Evolutionary conservation across 2,329 filamentous ascomycete genomes (phyloP), one percentile per base, ranked within the genome.

Genomic region (Colletotrichum agaves): DNA sequence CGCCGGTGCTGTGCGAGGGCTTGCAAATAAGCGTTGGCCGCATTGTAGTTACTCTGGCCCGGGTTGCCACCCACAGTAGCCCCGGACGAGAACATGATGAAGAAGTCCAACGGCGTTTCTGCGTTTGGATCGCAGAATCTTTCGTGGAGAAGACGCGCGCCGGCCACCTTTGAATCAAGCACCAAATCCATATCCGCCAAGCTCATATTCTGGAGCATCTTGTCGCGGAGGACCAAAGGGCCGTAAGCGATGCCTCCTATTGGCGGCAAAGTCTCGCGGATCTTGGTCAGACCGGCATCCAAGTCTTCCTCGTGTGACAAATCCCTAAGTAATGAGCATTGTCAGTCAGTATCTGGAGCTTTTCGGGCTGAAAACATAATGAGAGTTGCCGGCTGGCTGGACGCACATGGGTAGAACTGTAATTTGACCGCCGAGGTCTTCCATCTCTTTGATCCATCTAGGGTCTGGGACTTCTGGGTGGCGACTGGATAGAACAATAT

Each of bases 201-300:
- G 31, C 67, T 66, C 75, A 76, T 76, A 23, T 75, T 73, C 2
- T 43, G 53, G 47, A 82, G 74, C 1, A 73, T 61, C 33, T 19
- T 64, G 63, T 85, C 82, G 2, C 72, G 63, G 0, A 85, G 74
- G 3, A 85, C 77, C 79, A 84, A 80, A 6, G 83, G 82, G 0
- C 76, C 83, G 41, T 84, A 76, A 1, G 75, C 76, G 0, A 84
- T 79, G 5, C 83, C 83, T 0, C 69, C 76, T 37, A 85, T 78
- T 0, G 76, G 74, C 0, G 78, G 78, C 60, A 75, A 67, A 0
- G 69, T 33, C 19, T 71, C 4, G n/a, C 39, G 2, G 3, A 47
- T 11, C 76, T 73, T 0, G 15, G 57, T 27, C 2, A 63, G 49
- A 11, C 71, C 50, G 27, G 69, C 60, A 56, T 58, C 69, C 8